These are phyloP conservation scores for Megacollybia platyphylla DNA, from an alignment of 1,284 basidiomycete species.

Conservation along the genomic window DNA sequence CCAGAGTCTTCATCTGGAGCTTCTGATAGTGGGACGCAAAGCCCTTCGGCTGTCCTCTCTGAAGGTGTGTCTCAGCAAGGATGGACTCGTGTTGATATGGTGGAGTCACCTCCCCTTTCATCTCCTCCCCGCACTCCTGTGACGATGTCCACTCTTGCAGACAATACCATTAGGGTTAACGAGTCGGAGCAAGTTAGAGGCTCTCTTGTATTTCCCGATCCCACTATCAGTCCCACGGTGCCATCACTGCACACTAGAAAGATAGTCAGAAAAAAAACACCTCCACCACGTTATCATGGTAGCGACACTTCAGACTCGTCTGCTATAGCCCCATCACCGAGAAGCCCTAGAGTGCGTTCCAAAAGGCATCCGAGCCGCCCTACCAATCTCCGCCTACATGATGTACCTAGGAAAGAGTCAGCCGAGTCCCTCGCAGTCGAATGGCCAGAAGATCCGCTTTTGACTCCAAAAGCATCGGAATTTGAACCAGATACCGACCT, in stretches of 20 bases:
- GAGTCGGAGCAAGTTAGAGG: constrained; percentile 18
- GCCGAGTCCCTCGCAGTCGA: constrained; percentile 34
- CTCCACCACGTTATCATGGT: constrained; percentile 14
- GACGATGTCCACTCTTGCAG: constrained; percentile 2
- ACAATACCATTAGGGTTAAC: constrained; percentile 12
- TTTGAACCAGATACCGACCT: constrained; percentile 30
- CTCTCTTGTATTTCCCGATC: constrained; percentile 24
- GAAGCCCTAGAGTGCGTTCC: constrained; percentile 31
- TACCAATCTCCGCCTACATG: constrained; percentile 31
- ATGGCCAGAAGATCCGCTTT: constrained; percentile 35
- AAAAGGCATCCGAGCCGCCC: constrained; percentile 35
- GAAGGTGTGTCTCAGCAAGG: neutral
- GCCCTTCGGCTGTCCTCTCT: constrained; percentile 12
- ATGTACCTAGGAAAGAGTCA: constrained; percentile 17
- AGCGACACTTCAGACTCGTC: constrained; percentile 39
- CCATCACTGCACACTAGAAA: constrained; percentile 16
- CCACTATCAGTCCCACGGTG: constrained; percentile 15
- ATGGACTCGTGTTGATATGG: constrained; percentile 1
- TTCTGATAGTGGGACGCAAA: constrained; percentile 14
- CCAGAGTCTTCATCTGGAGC: constrained; percentile 15
- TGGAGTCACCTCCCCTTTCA: constrained; percentile 3
- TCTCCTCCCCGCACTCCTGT: constrained; percentile 4
- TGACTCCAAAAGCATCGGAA: constrained; percentile 41
- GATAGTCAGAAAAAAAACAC: constrained; percentile 23
- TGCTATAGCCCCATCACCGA: constrained; percentile 18